phyloP scores from a whole-genome alignment of 139 green algal species.

The Helicosporidium sp. region DNA sequence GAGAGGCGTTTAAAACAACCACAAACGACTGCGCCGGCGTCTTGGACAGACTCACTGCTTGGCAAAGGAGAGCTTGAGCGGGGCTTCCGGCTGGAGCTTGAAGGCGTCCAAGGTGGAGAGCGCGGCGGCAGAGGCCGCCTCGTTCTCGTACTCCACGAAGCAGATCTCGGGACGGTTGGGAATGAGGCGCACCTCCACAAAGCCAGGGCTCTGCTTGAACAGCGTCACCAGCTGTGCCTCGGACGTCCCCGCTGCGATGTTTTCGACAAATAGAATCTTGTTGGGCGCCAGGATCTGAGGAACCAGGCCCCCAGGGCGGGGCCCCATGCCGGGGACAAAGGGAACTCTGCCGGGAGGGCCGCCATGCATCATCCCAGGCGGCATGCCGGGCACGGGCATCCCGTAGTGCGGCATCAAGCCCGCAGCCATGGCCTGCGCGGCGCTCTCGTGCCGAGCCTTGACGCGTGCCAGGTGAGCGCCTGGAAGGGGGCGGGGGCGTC shows the following conservation, averaged over 20 bases:
- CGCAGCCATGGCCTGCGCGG: too few relatives aligned
- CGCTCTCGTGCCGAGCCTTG: too few relatives aligned
- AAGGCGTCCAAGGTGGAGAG: conserved; percentile 75
- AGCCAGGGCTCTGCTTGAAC: conserved; percentile 86
- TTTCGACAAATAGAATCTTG: conserved; percentile 87
- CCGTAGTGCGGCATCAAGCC: neutral
- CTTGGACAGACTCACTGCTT: too few relatives aligned
- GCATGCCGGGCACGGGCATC: neutral
- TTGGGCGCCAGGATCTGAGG: conserved; percentile 59
- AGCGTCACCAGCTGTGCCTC: conserved; percentile 72
- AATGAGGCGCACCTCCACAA: conserved; percentile 77
- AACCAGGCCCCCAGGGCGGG: too few relatives aligned
- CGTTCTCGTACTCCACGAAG: conserved; percentile 85
- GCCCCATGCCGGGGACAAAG: too few relatives aligned
- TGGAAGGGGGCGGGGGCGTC: too few relatives aligned
- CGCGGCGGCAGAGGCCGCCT: conserved; percentile 47
- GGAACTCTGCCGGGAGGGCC: neutral
- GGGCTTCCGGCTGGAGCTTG: conserved; percentile 68
- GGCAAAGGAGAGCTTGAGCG: conserved; percentile 74
- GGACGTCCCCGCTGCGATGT: conserved; percentile 67
- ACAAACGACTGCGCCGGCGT: neutral
- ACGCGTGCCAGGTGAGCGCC: too few relatives aligned
- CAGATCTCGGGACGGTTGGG: conserved; percentile 79
- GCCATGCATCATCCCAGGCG: too few relatives aligned
- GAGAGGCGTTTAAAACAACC: too few relatives aligned